Evolutionary conservation across 1,284 basidiomycete species (phyloP).

Genomic region (Tilletia indica): DNA sequence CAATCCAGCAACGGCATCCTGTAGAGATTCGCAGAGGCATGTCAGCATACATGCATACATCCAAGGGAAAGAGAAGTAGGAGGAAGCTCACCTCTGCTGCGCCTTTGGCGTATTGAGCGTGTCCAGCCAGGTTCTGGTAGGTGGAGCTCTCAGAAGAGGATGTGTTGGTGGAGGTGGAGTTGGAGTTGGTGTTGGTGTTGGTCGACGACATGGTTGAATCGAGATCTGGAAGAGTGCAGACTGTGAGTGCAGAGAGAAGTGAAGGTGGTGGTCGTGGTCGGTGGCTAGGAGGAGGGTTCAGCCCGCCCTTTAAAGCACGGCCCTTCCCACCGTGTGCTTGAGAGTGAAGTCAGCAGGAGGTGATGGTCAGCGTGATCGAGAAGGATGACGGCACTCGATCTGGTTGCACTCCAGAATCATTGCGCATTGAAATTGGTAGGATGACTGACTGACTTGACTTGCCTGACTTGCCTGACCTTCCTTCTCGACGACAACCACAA

Average conservation of each 20-base stretch:
- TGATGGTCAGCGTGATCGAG: too few relatives aligned
- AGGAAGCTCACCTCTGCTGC: constrained; percentile 18
- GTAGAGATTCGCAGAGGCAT: neutral
- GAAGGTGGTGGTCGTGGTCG: too few relatives aligned
- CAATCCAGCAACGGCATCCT: neutral
- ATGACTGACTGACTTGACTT: neutral
- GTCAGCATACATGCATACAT: neutral
- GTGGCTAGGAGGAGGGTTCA: too few relatives aligned
- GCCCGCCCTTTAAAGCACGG: too few relatives aligned
- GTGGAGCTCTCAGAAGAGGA: neutral
- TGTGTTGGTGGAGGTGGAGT: neutral
- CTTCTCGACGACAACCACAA: neutral
- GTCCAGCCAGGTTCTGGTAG: constrained; percentile 1
- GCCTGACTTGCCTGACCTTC: neutral
- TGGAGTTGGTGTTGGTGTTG: neutral
- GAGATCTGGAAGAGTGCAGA: too few relatives aligned
- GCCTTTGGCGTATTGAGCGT: constrained; percentile 20
- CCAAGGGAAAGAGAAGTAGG: neutral
- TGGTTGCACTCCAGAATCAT: too few relatives aligned
- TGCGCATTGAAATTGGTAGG: too few relatives aligned
- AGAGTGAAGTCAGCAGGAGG: too few relatives aligned
- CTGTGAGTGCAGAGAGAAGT: too few relatives aligned
- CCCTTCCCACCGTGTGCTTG: too few relatives aligned
- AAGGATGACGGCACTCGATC: too few relatives aligned
- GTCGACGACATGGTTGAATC: too few relatives aligned